These are phyloP conservation scores for Magnolia kwangsiensis DNA, from an alignment of 164 flowering plant species.

Conservation along the genomic window DNA sequence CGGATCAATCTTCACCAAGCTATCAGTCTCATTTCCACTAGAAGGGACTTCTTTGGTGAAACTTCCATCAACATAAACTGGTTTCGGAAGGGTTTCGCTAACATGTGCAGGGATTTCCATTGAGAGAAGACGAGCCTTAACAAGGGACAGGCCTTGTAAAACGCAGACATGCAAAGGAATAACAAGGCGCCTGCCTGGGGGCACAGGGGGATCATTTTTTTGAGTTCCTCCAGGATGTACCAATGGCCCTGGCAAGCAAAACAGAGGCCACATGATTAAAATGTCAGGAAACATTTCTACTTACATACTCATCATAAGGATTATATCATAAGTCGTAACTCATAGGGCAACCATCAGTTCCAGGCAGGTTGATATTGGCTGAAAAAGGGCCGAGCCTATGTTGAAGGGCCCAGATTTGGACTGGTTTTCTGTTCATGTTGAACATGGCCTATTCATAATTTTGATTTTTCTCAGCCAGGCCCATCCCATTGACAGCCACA, in stretches of 20 bases:
- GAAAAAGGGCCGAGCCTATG: neutral
- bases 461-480: too few relatives aligned
- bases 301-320: neutral
- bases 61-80: constrained; percentile 24
- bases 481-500: neutral
- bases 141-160: constrained; percentile 84
- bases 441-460: too few relatives aligned
- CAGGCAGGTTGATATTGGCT: neutral
- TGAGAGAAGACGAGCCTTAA: constrained; percentile 89
- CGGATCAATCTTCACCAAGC: constrained; percentile 85
- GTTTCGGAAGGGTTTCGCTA: constrained; percentile 54
- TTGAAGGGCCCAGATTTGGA: neutral
- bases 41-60: constrained; percentile 22
- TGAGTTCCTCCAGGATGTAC: constrained; percentile 33
- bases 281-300: neutral
- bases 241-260: constrained; percentile 54
- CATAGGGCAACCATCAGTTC: neutral
- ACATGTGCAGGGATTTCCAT: constrained; percentile 99
- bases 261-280: constrained; percentile 5
- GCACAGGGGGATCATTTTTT: constrained; percentile 35
- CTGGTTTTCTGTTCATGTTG: too few relatives aligned
- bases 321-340: neutral
- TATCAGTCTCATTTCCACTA: constrained; percentile 41
- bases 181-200: constrained; percentile 91
- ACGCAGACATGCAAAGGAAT: constrained; percentile 88